Conservation (phyloP, 2,329 filamentous ascomycete genomes). For the Sclerotinia glacialis region DNA sequence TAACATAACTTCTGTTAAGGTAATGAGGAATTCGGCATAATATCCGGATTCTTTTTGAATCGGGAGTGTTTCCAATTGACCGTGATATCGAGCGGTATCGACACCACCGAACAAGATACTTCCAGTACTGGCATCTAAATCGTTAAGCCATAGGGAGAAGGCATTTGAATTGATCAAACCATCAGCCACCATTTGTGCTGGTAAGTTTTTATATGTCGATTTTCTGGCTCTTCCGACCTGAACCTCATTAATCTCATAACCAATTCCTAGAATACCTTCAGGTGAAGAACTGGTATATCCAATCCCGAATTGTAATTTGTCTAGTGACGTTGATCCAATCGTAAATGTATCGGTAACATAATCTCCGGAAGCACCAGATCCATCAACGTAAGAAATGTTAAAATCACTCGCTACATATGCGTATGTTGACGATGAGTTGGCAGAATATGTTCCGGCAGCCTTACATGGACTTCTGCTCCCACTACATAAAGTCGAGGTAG, state of each 20-base stretch:
- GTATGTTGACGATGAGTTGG: conserved; percentile 74
- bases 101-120: conserved; percentile 74
- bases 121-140: conserved; percentile 62
- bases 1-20: conserved; percentile 58
- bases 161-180: conserved; percentile 63
- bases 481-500: conserved; percentile 58
- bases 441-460: conserved; percentile 62
- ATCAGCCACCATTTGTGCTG: conserved; percentile 59
- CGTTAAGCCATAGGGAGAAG: conserved; percentile 75
- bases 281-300: conserved; percentile 60
- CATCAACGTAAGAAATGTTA: conserved; percentile 86
- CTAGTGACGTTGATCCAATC: conserved; percentile 54
- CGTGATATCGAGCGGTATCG: conserved; percentile 62
- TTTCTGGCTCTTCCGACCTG: conserved; percentile 58
- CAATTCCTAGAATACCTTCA: conserved; percentile 82
- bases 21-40: conserved; percentile 65
- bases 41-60: conserved; percentile 53
- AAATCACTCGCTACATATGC: conserved; percentile 70
- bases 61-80: conserved; percentile 63
- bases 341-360: conserved; percentile 73
- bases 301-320: conserved; percentile 67
- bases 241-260: conserved; percentile 77
- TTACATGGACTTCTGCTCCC: conserved; percentile 51
- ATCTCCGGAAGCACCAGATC: conserved; percentile 71
- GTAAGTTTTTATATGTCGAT: conserved; percentile 64